Base-by-base conservation (phyloP, 768 basidiomycete species). In the Mycena rosella region DNA sequence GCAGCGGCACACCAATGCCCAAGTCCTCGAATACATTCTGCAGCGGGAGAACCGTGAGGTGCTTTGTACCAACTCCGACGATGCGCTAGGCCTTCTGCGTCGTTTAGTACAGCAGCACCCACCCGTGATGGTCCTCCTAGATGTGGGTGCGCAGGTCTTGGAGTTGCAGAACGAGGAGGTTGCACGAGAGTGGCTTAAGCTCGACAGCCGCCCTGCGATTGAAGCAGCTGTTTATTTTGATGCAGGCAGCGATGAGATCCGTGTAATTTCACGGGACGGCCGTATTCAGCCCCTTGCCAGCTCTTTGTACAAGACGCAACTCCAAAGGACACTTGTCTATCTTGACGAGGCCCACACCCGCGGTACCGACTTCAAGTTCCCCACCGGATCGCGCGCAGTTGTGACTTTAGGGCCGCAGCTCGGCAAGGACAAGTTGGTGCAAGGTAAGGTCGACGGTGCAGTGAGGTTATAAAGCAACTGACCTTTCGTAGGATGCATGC, bases 101-200 rank as follows among this genome's bases (percentile, higher is more conserved):
- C 61, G 76, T 22, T 20, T 88, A 5, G 77, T 78, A 14, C n/a
- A 61, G 0, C 79, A 85, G 67, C 59, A 59, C 1, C 82, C 81
- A 5, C 73, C 77, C n/a, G 77, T 88, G 29, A 78, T 78, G 26
- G 86, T 88, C 8, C 73, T 88, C 22, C 74, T 88, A 18, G 87
- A 88, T 48, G 86, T 88, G 15, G 88, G 87, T 4, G 87, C 87
- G 0, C 87, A 88, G 66, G 84, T 89, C 76, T 75, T 88, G 11
- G 87, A 88, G 48, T 75, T 86, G 61, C 73, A 78, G 26, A 88
- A 87, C 65, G 36, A 70, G 2, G 75, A 84, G 27, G 57, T 88
- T 6, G 84, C 79, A 2, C 40, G 60, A 22, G 47, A 70, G 2
- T 88, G 87, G 88, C 73, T 88, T 5, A 63, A 57, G 20, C 51